Conservation (phyloP, 1,284 basidiomycete species). For the Pyrrhoderma lamaoense region DNA sequence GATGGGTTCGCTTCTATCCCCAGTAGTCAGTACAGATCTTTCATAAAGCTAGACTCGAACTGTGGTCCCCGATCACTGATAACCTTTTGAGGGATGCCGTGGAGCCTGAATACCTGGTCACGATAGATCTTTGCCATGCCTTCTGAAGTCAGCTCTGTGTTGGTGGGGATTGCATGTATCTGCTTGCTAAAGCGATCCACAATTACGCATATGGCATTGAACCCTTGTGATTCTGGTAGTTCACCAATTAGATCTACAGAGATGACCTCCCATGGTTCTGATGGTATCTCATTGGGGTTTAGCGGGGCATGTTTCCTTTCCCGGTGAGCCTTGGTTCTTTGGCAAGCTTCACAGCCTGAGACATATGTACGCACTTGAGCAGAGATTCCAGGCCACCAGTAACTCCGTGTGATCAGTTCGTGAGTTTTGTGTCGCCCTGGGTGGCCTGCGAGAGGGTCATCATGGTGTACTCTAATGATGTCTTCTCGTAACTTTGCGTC, state of each 20-base stretch:
- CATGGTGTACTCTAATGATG: too few relatives aligned
- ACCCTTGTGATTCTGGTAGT: conserved; percentile 28
- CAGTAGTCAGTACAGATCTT: conserved; percentile 7
- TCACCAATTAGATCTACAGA: conserved; percentile 21
- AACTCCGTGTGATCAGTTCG: conserved; percentile 17
- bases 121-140: too few relatives aligned
- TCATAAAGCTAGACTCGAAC: conserved; percentile 28
- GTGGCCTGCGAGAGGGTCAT: conserved; percentile 24
- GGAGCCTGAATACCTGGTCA: background rate
- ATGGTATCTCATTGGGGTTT: conserved; percentile 19
- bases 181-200: conserved; percentile 32
- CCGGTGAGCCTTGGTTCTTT: conserved; percentile 17
- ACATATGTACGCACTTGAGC: conserved; percentile 19
- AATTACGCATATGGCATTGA: conserved; percentile 31
- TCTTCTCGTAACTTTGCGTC: conserved; percentile 7
- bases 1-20: background rate
- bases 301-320: conserved; percentile 18
- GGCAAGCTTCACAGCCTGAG: conserved; percentile 20
- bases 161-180: too few relatives aligned
- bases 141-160: too few relatives aligned
- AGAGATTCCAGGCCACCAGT: too few relatives aligned
- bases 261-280: conserved; percentile 20
- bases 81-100: conserved; percentile 26
- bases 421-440: conserved; percentile 28
- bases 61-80: conserved; percentile 31